Evolutionary conservation across 2,329 filamentous ascomycete genomes (phyloP), one percentile per base, ranked within the genome.

Genomic region (Trichoderma sp.): DNA sequence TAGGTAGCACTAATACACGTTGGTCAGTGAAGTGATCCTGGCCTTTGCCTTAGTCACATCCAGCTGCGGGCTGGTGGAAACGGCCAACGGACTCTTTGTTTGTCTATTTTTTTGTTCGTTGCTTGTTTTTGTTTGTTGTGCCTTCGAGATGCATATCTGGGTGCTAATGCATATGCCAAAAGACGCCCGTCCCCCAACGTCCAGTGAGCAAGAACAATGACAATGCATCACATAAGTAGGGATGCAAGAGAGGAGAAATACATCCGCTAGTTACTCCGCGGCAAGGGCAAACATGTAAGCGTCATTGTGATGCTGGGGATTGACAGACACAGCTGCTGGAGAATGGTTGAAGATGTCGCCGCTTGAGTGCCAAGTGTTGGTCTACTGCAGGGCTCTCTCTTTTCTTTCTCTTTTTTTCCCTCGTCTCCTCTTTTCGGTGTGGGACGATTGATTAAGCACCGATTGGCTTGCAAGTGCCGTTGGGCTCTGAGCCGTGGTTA

Each of bases 131-230:
- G 17, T 12, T 64, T 64, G 15, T 15, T 34, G 34, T 55, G 32
- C n/a, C n/a, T 47, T 68, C 6, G 23, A 47, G 65, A 32, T 50
- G 55, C 55, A 67, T 30, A 55, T 20, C 64, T 67, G 53, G 64
- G 64, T 67, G 64, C 23, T 58, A 28, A 67, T 39, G 64, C 64
- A 67, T 67, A 67, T 67, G 64, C 64, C 32, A 58, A 39, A 55
- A 20, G n/a, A 53, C 36, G 64, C 34, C 26, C 17, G 53, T 59
- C 32, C 28, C 50, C 39, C 15, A 43, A 34, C 15, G 64, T 55
- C 55, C 47, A 68, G 15, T 9, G 39, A n/a, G 26, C 11, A 39
- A 11, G 59, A 26, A 43, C 39, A 43, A n/a, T 43, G 39, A n/a
- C 47, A 47, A 43, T 28, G n/a, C 34, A 47, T 32, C 34, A 43